phyloP scores from a whole-genome alignment of 495 filamentous ascomycete species.

The Hapsidospora chrysogenum region DNA sequence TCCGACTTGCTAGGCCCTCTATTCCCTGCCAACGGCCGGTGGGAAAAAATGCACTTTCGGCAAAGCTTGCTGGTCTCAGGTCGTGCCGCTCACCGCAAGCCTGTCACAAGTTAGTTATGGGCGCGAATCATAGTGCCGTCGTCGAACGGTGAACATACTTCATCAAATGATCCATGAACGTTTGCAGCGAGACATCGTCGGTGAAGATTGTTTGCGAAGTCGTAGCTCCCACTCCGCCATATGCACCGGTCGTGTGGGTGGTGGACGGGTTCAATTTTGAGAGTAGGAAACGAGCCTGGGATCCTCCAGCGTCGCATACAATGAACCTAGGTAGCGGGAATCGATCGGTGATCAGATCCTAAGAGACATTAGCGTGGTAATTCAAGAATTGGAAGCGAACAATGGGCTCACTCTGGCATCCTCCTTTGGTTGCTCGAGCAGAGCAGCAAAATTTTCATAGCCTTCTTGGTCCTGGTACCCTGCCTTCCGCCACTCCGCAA shows the following conservation, averaged over 20 bases:
- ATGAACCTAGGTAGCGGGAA: conserved; percentile 98
- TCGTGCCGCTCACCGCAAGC: conserved; percentile 40
- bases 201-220: conserved; percentile 98
- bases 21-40: too few species aligned
- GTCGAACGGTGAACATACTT: conserved; percentile 48
- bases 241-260: conserved; percentile 87
- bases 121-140: neutral
- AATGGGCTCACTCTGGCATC: conserved; percentile 64
- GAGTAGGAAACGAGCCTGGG: conserved; percentile 91
- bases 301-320: conserved; percentile 94
- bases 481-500: conserved; percentile 96
- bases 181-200: conserved; percentile 94
- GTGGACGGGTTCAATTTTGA: conserved; percentile 97
- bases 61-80: too few species aligned
- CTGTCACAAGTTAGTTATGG: conserved; percentile 10
- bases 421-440: conserved; percentile 92
- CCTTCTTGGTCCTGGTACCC: conserved; percentile 98
- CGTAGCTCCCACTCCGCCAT: conserved; percentile 70
- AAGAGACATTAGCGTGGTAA: conserved; percentile 2
- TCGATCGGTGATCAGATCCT: conserved; percentile 94
- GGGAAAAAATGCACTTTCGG: too few species aligned
- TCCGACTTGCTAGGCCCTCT: too few species aligned
- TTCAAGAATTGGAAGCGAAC: neutral
- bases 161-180: conserved; percentile 99
- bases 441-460: conserved; percentile 84